These are phyloP conservation scores for Debaryomyces prosopidis DNA, from an alignment of 805 yeast species.

Conservation along the genomic window DNA sequence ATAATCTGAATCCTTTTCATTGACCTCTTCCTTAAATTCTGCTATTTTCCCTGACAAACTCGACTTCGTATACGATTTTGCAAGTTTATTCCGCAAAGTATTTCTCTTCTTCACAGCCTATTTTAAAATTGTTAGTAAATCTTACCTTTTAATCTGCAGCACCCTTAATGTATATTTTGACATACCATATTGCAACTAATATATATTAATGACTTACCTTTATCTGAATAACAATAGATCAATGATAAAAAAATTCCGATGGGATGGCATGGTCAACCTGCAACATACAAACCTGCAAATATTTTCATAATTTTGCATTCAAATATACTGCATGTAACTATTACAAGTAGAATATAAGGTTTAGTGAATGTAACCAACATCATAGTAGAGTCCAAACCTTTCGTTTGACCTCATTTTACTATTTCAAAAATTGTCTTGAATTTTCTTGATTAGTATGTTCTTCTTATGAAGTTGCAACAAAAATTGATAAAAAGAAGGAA, in stretches of 20 bases:
- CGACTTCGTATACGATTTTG: constrained; percentile 15
- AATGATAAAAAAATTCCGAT: background rate
- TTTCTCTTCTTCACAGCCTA: constrained; percentile 35
- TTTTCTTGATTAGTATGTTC: too few species aligned
- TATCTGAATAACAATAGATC: background rate
- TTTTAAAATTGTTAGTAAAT: constrained; percentile 4
- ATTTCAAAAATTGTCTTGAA: too few species aligned
- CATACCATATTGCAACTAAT: constrained; percentile 9
- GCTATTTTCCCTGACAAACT: constrained; percentile 25
- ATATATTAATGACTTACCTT: background rate
- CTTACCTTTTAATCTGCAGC: background rate
- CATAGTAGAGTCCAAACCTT: too few species aligned
- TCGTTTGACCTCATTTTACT: too few species aligned
- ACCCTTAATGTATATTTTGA: too few species aligned
- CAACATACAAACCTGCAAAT: constrained; percentile 1
- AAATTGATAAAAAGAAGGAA: background rate
- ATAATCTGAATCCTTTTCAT: constrained; percentile 12
- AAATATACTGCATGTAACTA: background rate
- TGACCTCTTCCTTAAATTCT: constrained; percentile 22
- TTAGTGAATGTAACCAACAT: too few species aligned
- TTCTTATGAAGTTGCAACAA: background rate
- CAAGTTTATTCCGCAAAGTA: constrained; percentile 33
- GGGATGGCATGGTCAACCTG: background rate
- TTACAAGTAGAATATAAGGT: too few species aligned
- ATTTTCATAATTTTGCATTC: constrained; percentile 1